Evolutionary conservation across 1,284 basidiomycete species (phyloP).

Genomic region (Ceratobasidium sp.): DNA sequence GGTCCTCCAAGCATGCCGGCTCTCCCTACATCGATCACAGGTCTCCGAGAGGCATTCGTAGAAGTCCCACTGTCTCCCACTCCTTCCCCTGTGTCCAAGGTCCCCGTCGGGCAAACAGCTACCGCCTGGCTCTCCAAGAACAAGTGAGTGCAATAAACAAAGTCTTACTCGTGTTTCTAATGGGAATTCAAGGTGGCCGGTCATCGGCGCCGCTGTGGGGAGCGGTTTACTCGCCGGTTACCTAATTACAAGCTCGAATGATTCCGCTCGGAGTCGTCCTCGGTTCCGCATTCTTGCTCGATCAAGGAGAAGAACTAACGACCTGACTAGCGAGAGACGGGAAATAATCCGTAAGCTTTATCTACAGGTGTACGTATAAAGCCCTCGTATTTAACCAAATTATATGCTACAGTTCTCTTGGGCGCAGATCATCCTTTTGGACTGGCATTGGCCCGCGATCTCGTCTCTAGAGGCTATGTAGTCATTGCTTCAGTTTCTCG

Average conservation of each 20-base stretch:
- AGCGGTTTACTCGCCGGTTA: conserved; percentile 67
- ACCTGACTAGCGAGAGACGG: conserved; percentile 55
- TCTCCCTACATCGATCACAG: conserved; percentile 62
- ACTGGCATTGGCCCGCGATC: conserved; percentile 68
- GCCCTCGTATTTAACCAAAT: conserved; percentile 24
- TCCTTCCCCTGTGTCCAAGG: conserved; percentile 58
- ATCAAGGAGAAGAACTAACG: conserved; percentile 48
- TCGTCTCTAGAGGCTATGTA: conserved; percentile 78
- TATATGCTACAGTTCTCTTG: conserved; percentile 64
- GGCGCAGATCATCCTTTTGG: conserved; percentile 73
- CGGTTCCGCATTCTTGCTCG: conserved; percentile 32
- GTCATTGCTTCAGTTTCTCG: conserved; percentile 77
- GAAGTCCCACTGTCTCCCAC: conserved; percentile 66
- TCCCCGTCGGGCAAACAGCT: conserved; percentile 19
- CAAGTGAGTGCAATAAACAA: neutral
- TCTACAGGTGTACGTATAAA: neutral
- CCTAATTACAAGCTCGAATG: conserved; percentile 46
- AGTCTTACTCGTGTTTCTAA: neutral
- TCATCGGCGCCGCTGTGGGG: conserved; percentile 61
- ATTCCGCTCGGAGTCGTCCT: conserved; percentile 48
- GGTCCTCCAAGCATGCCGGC: conserved; percentile 68
- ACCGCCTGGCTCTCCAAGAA: conserved; percentile 27
- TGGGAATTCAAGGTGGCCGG: conserved; percentile 55
- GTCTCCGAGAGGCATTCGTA: conserved; percentile 72
- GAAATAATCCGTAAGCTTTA: conserved; percentile 70